phyloP scores from a whole-genome alignment of 2,329 filamentous ascomycete species.

The Cyphellophora europaea region DNA sequence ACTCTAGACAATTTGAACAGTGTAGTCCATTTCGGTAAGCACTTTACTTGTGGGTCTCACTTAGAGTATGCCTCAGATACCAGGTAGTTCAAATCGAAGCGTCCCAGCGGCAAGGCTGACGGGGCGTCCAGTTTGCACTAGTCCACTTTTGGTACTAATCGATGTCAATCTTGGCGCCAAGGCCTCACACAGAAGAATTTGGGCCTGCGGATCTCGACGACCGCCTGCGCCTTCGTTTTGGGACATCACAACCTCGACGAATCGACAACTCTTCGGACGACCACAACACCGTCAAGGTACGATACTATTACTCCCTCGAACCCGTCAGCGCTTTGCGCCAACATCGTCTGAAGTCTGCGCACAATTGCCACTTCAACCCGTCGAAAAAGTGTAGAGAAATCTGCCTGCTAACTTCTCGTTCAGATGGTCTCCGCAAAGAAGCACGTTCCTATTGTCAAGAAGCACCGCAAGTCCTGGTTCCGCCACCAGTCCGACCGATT shows the following conservation, averaged over 20 bases:
- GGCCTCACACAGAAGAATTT: too few relatives aligned
- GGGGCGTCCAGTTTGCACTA: too few relatives aligned
- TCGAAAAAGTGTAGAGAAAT: neutral
- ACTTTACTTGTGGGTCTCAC: too few relatives aligned
- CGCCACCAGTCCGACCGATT: constrained; percentile 97
- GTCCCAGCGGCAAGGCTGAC: too few relatives aligned
- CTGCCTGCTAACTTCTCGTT: neutral
- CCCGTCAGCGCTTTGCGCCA: neutral
- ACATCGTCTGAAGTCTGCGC: neutral
- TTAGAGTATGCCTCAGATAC: too few relatives aligned
- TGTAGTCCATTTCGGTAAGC: too few relatives aligned
- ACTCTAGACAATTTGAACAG: too few relatives aligned
- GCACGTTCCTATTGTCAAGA: constrained; percentile 99
- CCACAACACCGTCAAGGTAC: constrained; percentile 36
- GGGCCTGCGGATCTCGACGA: too few relatives aligned
- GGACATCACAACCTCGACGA: constrained; percentile 28
- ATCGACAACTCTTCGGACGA: constrained; percentile 29
- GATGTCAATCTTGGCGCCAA: constrained; percentile 1
- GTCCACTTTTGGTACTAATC: too few relatives aligned
- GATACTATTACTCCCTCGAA: constrained; percentile 10
- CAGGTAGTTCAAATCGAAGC: too few relatives aligned
- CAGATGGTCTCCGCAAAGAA: constrained; percentile 99
- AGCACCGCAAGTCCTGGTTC: constrained; percentile 94
- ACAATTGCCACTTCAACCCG: too few relatives aligned
- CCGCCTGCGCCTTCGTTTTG: too few relatives aligned